Conservation (phyloP, 768 basidiomycete species). For the Dentipellis sp. region DNA sequence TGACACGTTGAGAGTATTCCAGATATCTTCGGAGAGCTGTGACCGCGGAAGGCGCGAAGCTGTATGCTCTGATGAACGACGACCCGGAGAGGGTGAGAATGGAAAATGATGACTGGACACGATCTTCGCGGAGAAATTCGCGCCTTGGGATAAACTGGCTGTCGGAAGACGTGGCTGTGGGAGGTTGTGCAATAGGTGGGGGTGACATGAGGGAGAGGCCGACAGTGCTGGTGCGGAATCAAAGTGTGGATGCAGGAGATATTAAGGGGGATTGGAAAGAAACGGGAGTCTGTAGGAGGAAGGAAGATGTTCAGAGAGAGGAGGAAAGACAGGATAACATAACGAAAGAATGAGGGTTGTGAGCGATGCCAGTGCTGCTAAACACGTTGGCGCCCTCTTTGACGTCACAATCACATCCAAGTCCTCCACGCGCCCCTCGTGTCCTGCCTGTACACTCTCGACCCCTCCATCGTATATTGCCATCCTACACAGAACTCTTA, state of each 20-base stretch:
- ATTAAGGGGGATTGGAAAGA: too few relatives aligned
- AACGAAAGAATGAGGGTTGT: too few relatives aligned
- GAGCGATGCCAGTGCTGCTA: neutral
- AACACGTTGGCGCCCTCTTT: neutral
- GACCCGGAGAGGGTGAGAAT: conserved; percentile 61
- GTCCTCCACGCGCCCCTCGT: too few relatives aligned
- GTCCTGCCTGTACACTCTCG: too few relatives aligned
- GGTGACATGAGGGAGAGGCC: conserved; percentile 12
- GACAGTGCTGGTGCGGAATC: conserved; percentile 3
- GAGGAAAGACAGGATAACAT: too few relatives aligned
- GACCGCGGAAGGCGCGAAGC: conserved; percentile 49
- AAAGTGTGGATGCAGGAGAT: neutral
- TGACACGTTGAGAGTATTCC: conserved; percentile 33
- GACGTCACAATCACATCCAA: neutral
- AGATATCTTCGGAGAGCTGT: conserved; percentile 47
- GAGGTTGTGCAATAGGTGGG: conserved; percentile 8
- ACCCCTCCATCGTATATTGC: too few relatives aligned
- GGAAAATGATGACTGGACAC: conserved; percentile 49
- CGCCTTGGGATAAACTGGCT: conserved; percentile 56
- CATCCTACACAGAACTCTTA: too few relatives aligned
- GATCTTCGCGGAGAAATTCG: conserved; percentile 60
- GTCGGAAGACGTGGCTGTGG: conserved; percentile 26
- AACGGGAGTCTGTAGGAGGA: too few relatives aligned
- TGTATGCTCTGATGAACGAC: conserved; percentile 59
- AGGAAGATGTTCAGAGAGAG: too few relatives aligned